phyloP scores from a whole-genome alignment of 495 filamentous ascomycete genomes.

The Podospora anserina region DNA sequence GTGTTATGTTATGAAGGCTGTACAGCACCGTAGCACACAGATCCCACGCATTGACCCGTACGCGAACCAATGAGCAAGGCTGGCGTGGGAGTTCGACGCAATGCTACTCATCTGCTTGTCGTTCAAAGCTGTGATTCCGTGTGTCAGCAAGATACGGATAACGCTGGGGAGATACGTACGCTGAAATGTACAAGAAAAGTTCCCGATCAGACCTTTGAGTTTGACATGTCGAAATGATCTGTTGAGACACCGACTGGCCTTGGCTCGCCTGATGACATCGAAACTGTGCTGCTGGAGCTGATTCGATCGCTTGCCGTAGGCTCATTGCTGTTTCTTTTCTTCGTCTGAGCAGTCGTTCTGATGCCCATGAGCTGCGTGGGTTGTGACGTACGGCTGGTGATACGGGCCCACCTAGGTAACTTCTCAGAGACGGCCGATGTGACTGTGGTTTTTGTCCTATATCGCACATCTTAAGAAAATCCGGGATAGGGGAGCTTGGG shows the following conservation, averaged over 20 bases:
- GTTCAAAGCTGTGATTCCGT: neutral
- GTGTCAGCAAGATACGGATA: neutral
- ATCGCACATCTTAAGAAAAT: constrained; percentile 49
- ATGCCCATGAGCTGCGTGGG: neutral
- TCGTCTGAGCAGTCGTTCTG: neutral
- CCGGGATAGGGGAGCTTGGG: constrained; percentile 14
- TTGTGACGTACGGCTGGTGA: constrained; percentile 2
- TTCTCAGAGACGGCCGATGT: constrained; percentile 1
- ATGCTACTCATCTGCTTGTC: neutral
- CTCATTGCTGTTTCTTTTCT: neutral
- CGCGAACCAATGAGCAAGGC: neutral
- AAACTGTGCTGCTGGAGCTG: neutral
- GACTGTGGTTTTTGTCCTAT: constrained; percentile 26
- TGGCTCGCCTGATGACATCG: neutral
- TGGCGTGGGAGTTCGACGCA: neutral
- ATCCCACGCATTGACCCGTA: neutral
- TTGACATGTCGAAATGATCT: neutral
- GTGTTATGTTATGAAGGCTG: neutral
- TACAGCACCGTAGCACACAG: neutral
- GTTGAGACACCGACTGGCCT: neutral
- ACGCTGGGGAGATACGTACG: neutral
- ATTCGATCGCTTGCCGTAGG: neutral
- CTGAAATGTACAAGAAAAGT: neutral
- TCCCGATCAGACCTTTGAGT: neutral
- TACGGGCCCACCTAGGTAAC: neutral